These are phyloP conservation scores for Guyanaporus albipodus DNA, from an alignment of 768 basidiomycete species.

Conservation along the genomic window DNA sequence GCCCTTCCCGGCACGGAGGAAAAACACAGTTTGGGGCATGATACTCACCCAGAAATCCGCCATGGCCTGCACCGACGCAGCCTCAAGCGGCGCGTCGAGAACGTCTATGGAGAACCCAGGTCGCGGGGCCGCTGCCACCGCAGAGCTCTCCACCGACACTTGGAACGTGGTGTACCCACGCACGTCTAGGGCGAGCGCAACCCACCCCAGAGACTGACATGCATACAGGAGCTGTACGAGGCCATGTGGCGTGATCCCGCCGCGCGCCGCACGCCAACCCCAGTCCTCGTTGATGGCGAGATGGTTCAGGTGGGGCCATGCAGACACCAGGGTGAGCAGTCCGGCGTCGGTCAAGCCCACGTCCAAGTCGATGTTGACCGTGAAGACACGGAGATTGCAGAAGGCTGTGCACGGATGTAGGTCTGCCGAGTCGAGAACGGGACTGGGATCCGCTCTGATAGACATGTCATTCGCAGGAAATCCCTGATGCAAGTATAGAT, in stretches of 20 bases:
- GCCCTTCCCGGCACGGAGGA: no score
- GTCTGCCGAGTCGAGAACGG: background rate
- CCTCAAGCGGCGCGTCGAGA: no score
- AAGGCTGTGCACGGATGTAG: background rate
- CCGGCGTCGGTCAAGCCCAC: background rate
- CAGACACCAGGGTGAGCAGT: background rate
- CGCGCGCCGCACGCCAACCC: background rate
- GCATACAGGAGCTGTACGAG: conserved; percentile 3
- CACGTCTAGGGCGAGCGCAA: conserved; percentile 1
- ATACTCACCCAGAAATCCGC: no score
- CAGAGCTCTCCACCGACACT: no score
- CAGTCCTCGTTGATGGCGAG: background rate
- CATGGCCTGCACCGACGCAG: no score
- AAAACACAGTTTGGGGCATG: no score
- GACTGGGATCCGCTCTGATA: no score
- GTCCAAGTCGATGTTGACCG: background rate
- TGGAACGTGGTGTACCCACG: no score
- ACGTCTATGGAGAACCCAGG: no score
- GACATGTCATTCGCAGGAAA: no score
- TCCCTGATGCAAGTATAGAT: no score
- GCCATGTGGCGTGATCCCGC: background rate
- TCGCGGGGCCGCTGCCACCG: no score
- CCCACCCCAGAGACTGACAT: background rate
- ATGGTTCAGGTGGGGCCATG: conserved; percentile 2
- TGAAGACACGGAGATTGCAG: background rate